A percentile compares a stretch with the other conserved stretches of the same genome.
These are phyloP conservation scores for Ogataea pini DNA, from an alignment of 805 yeast species.

Conservation along the genomic window DNA sequence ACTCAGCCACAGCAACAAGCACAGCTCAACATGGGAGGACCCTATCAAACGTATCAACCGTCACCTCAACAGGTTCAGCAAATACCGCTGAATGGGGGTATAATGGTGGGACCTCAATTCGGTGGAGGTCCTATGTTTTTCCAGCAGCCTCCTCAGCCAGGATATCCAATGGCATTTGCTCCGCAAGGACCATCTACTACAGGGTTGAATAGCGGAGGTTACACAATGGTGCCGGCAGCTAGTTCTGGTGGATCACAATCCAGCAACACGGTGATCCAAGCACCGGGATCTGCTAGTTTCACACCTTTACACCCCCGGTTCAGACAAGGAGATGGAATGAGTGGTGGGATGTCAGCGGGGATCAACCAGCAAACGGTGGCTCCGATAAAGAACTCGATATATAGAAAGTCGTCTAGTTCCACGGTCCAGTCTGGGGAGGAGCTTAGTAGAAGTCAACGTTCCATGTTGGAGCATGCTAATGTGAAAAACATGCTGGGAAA, in stretches of 20 bases:
- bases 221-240: constrained; percentile 12
- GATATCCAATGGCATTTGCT: constrained; percentile 4
- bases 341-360: background rate
- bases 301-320: constrained; percentile 23
- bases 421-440: constrained; percentile 27
- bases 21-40: constrained; percentile 1
- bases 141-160: constrained; percentile 8
- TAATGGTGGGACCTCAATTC: background rate
- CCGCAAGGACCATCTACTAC: constrained; percentile 2
- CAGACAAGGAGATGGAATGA: constrained; percentile 14
- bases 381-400: constrained; percentile 23
- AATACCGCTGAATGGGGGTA: background rate
- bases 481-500: constrained; percentile 23
- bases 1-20: constrained; percentile 1
- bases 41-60: constrained; percentile 11
- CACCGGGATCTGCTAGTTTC: constrained; percentile 6
- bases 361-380: constrained; percentile 17
- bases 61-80: constrained; percentile 6
- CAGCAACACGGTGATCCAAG: background rate
- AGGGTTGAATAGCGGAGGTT: constrained; percentile 7
- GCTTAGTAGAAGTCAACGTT: constrained; percentile 18
- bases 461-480: constrained; percentile 23
- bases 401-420: constrained; percentile 24
- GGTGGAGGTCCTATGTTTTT: constrained; percentile 4
- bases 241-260: background rate